Percentiles rank a stretch among this genome's conserved stretches.
Conservation (phyloP, 179 eudicot genomes). For the Vitellaria paradoxa region DNA sequence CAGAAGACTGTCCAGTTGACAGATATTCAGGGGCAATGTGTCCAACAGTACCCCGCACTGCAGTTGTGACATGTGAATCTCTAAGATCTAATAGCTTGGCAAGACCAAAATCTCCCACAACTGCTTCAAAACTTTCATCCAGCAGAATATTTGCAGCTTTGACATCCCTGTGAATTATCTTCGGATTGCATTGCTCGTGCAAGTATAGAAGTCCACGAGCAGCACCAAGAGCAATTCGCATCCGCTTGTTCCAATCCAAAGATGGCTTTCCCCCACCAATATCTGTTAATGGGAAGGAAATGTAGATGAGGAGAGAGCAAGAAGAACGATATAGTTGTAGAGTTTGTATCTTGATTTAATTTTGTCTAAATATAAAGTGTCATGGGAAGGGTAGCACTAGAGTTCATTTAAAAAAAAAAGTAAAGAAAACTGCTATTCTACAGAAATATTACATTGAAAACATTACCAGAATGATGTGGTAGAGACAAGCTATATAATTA, state of each 20-base stretch:
- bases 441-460: too few species aligned
- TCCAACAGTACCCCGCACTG: constrained; percentile 92
- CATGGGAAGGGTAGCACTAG: neutral
- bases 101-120: constrained; percentile 97
- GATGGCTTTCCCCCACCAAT: constrained; percentile 57
- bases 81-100: constrained; percentile 87
- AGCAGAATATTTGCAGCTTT: constrained; percentile 96
- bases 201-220: constrained; percentile 82
- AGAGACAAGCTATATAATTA: too few species aligned
- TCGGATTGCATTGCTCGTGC: constrained; percentile 93
- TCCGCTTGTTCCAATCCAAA: constrained; percentile 86
- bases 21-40: constrained; percentile 97
- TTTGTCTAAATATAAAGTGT: neutral
- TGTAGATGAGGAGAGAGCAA: neutral
- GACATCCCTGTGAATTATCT: constrained; percentile 93
- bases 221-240: constrained; percentile 83
- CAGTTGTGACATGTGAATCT: constrained; percentile 93
- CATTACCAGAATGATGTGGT: too few species aligned
- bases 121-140: constrained; percentile 85
- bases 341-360: neutral
- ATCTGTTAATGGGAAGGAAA: constrained; percentile 37
- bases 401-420: too few species aligned
- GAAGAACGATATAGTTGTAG: neutral
- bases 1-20: constrained; percentile 91
- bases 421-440: too few species aligned